Percentiles rank a stretch among this genome's conserved stretches.
Conservation (phyloP, 2,329 filamentous ascomycete species). For the Cryphonectria nitschkei region DNA sequence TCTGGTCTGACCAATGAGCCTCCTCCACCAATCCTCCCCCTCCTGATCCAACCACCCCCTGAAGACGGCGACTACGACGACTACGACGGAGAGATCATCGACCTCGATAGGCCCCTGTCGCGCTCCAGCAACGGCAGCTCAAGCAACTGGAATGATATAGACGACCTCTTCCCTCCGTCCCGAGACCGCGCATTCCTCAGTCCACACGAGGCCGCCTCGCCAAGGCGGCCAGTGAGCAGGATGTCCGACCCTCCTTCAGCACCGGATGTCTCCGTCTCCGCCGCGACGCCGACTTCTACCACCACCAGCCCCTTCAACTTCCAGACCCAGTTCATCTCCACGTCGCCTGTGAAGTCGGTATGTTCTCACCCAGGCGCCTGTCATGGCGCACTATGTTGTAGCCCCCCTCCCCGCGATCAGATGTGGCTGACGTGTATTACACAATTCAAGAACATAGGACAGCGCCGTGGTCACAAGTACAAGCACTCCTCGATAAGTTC, state of each 20-base stretch:
- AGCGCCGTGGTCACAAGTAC: conserved; percentile 94
- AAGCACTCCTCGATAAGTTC: conserved; percentile 92
- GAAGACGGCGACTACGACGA: conserved; percentile 41
- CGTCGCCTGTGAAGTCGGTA: conserved; percentile 77
- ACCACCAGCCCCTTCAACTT: conserved; percentile 86
- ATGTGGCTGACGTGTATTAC: not conserved
- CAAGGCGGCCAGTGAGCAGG: conserved; percentile 35
- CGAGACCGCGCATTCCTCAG: conserved; percentile 33
- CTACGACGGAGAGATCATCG: conserved; percentile 31
- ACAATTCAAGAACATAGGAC: conserved; percentile 72
- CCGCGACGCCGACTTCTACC: conserved; percentile 33
- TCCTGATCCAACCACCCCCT: conserved; percentile 49
- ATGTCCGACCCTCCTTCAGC: conserved; percentile 40
- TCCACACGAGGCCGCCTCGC: conserved; percentile 33
- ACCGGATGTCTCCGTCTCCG: conserved; percentile 31
- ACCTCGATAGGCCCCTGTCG: conserved; percentile 34
- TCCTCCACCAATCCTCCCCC: conserved; percentile 68
- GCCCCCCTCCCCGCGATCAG: not conserved
- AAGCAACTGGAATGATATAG: conserved; percentile 29
- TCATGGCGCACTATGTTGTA: not conserved
- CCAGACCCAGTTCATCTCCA: conserved; percentile 77
- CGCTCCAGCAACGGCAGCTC: conserved; percentile 30
- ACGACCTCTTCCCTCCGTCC: conserved; percentile 20
- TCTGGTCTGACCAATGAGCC: conserved; percentile 60
- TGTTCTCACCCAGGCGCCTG: conserved; percentile 35